Percentiles rank a stretch among this genome's conserved stretches.
Conservation (phyloP, 805 yeast species). For the Maudiozyma bulderi region DNA sequence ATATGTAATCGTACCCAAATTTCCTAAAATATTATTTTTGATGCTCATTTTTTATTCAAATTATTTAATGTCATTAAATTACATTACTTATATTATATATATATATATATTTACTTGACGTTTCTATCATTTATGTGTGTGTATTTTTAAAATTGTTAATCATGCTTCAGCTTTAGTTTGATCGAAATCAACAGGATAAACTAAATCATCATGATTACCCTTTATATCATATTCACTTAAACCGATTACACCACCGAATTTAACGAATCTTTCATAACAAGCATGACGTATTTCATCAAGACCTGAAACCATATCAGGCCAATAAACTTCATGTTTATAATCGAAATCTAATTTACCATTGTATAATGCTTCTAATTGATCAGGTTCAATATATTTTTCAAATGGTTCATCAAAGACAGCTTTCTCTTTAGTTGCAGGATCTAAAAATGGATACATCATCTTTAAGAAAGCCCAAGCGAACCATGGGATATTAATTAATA, state of each 20-base stretch:
- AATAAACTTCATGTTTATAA: constrained; percentile 43
- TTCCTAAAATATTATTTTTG: no score
- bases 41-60: no score
- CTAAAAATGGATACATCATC: constrained; percentile 48
- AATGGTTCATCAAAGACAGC: constrained; percentile 50
- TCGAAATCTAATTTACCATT: constrained; percentile 40
- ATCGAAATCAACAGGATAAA: constrained; percentile 16
- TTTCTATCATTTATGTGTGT: background rate
- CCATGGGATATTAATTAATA: constrained; percentile 49
- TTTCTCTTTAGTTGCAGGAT: constrained; percentile 49
- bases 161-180: background rate
- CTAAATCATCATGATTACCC: constrained; percentile 19
- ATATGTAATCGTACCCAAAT: no score
- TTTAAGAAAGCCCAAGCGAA: constrained; percentile 47
- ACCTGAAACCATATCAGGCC: constrained; percentile 41
- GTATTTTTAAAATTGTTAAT: background rate
- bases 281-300: constrained; percentile 31
- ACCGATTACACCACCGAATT: constrained; percentile 42
- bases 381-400: constrained; percentile 42
- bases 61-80: no score
- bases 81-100: no score
- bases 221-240: constrained; percentile 47
- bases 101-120: background rate
- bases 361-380: constrained; percentile 43
- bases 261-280: constrained; percentile 31